These are phyloP conservation scores for Chytridium lagenaria DNA, from an alignment of 371 early-diverging fungal species.

Conservation along the genomic window DNA sequence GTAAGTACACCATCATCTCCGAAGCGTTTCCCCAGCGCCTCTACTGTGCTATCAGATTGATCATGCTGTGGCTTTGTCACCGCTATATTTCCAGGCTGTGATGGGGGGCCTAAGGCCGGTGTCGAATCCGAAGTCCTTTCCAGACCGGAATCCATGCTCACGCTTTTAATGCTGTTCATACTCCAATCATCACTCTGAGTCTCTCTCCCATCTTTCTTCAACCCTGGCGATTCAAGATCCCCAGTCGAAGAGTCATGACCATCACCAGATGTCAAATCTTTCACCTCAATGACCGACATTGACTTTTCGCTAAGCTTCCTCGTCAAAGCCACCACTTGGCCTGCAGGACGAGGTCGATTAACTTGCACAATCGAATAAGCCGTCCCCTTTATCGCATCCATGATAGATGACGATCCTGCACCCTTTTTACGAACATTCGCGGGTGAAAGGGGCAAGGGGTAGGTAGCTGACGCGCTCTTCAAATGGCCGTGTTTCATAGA, in stretches of 20 bases:
- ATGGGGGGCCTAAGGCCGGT: too few relatives aligned
- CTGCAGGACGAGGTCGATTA: background rate
- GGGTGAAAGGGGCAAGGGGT: background rate
- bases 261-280: background rate
- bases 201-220: constrained; percentile 6
- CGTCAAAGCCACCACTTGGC: background rate
- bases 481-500: too few relatives aligned
- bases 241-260: background rate
- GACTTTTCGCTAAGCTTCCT: constrained; percentile 11
- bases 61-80: too few relatives aligned
- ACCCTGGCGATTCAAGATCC: background rate
- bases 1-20: background rate
- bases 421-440: background rate
- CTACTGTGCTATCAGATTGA: too few relatives aligned
- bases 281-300: background rate
- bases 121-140: background rate
- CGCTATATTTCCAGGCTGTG: too few relatives aligned
- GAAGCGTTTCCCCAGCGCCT: background rate
- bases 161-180: constrained; percentile 10
- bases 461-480: background rate
- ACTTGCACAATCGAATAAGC: constrained; percentile 13
- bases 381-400: constrained; percentile 13
- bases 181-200: constrained; percentile 16
- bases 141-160: constrained; percentile 2
- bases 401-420: background rate